Percentiles rank a stretch among this genome's conserved stretches.
Evolutionary conservation across 225 moss, liverwort and hornwort species (phyloP).

Genomic region (Takakia lepidozioides): DNA sequence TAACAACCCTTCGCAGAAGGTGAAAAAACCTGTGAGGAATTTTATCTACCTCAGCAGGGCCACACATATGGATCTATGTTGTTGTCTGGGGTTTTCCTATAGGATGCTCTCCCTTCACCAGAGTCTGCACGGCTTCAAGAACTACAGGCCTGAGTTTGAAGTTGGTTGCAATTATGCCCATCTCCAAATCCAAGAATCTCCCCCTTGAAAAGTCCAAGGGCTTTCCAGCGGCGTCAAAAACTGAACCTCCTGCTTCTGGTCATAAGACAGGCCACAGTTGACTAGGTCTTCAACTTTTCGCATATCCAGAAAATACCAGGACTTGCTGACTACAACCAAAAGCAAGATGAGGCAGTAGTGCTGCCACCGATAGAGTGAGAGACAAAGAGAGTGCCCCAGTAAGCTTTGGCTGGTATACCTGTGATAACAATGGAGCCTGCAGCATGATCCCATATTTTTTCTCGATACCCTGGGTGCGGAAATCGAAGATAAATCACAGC

Average conservation of each 20-base stretch:
- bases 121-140: slow-evolving; percentile 75
- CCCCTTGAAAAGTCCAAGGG: slow-evolving; percentile 89
- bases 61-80: too few species aligned
- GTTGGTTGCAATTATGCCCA: slow-evolving; percentile 96
- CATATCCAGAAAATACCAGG: background rate
- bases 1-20: too few species aligned
- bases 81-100: too few species aligned
- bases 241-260: slow-evolving; percentile 91
- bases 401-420: slow-evolving; percentile 29
- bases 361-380: background rate
- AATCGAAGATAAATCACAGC: slow-evolving; percentile 95
- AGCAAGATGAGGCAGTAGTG: background rate
- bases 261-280: too few species aligned
- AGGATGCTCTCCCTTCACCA: slow-evolving; percentile 36
- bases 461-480: slow-evolving; percentile 79
- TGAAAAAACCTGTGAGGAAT: too few species aligned
- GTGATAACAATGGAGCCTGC: slow-evolving; percentile 95
- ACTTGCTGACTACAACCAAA: background rate
- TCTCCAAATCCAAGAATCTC: slow-evolving; percentile 78
- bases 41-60: too few species aligned
- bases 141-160: slow-evolving; percentile 47
- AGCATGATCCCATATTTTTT: slow-evolving; percentile 99
- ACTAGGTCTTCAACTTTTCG: too few species aligned
- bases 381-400: too few species aligned
- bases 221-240: slow-evolving; percentile 86